A percentile compares a stretch with the other conserved stretches of the same genome.
phyloP scores from a whole-genome alignment of 2,329 filamentous ascomycete genomes.

The Diaporthe sp. region DNA sequence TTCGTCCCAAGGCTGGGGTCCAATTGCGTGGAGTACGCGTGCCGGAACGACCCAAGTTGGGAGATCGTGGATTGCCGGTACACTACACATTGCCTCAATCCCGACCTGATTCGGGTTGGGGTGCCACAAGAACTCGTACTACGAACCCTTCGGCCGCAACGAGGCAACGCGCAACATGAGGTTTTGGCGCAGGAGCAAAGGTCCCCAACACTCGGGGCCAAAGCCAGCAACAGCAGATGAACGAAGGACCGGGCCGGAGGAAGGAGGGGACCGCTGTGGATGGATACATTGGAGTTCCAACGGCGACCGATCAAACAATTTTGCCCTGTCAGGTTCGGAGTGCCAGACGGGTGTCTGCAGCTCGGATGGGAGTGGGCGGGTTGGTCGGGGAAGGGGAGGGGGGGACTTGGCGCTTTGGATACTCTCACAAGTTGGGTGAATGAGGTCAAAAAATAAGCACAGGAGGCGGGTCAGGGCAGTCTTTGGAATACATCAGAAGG shows the following conservation, averaged over 20 bases:
- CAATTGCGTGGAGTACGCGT: not conserved
- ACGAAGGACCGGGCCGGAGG: not conserved
- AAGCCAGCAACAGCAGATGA: not conserved
- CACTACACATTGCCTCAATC: not conserved
- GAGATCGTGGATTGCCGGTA: not conserved
- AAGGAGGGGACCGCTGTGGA: not conserved
- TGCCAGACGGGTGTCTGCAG: not conserved
- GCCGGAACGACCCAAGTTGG: not conserved
- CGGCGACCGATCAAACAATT: not conserved
- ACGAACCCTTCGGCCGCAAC: slow-evolving; percentile 9
- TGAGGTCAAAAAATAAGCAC: not conserved
- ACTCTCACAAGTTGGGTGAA: not conserved
- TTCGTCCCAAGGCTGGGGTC: not conserved
- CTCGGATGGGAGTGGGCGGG: not conserved
- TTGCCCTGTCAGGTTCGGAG: not conserved
- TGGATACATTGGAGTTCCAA: not conserved
- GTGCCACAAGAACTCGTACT: not conserved
- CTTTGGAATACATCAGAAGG: slow-evolving; percentile 7
- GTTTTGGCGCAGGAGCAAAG: not conserved
- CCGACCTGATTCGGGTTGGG: not conserved
- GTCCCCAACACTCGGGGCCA: not conserved
- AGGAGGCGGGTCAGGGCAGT: not conserved
- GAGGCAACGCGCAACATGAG: not conserved
- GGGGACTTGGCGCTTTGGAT: not conserved
- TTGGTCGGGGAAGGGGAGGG: not conserved